Evolutionary conservation across 1,284 basidiomycete genomes (phyloP), one percentile per base, ranked within the genome.

Genomic region (Puccinia polysora): DNA sequence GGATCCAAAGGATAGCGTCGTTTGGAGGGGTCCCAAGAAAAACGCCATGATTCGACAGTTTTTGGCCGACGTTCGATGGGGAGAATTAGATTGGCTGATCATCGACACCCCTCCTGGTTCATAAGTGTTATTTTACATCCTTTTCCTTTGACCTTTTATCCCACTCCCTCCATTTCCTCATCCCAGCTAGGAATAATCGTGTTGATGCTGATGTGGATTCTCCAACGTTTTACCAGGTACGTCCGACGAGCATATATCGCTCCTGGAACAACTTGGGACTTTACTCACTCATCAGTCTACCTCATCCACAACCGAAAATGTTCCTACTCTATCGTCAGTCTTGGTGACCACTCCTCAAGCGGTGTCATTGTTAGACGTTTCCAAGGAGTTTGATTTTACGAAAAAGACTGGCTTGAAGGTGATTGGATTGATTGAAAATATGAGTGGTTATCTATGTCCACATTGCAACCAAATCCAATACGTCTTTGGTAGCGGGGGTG

Each of bases 41-140:
- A 97, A 97, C 78, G 96, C 91, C 58, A 98, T 98, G 96, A 97
- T 99, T 77, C 84, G 93, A 77, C 96, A 99, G 82, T 98, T 99
- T 79, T 81, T 98, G 79, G 88, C 87, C 76, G 94, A 99, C 78
- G 96, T 98, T 12, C 82, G 92, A 74, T 99, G 96, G 96, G 95
- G 93, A 62, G 88, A 92, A 55, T 82, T 97, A 74, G 96, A 99
- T 81, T 98, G 94, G 82, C 83, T 99, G 60, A 87, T 99, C 65
- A 89, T 98, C 73, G 96, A 99, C 80, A 99, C 96, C 4, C 96
- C 95, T 6, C 95, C 95, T 76, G 94, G 93, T 92, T 76, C 76
- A 87, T 56, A n/a, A n/a, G 52, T 47, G 43, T 1, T 15, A 3
- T 20, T 10, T 20, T 34, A 15, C n/a, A 2, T 59, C 43, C 10